Evolutionary conservation across 78 protist genomes (phyloP).

Genomic region (Dictyostelium citrinum): DNA sequence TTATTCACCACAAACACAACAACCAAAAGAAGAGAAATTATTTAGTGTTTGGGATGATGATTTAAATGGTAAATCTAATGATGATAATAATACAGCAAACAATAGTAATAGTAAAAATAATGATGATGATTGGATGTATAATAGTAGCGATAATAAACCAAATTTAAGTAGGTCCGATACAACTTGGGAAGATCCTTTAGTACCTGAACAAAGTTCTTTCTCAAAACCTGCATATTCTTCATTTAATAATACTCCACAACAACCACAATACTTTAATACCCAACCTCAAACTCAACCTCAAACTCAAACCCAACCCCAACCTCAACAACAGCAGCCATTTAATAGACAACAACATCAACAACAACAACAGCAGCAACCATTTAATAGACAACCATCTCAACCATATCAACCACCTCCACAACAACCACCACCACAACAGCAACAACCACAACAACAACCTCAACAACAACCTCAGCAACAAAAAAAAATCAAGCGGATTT

Average conservation of each 20-base stretch:
- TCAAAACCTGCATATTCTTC: background rate
- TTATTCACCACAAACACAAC: background rate
- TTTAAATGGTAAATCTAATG: background rate
- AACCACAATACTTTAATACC: background rate
- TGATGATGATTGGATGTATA: conserved; percentile 76
- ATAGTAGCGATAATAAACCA: background rate
- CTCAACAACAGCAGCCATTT: background rate
- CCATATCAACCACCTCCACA: background rate
- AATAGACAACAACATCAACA: background rate
- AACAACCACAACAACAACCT: background rate
- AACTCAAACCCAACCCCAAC: conserved; percentile 32
- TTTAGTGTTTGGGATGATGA: conserved; percentile 78
- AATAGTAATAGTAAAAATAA: background rate
- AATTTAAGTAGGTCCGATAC: background rate
- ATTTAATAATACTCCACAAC: conserved; percentile 28
- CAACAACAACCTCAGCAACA: conserved; percentile 1
- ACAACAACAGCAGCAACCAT: background rate
- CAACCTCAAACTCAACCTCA: conserved; percentile 29
- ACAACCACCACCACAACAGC: background rate
- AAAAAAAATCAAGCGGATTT: conserved; percentile 36
- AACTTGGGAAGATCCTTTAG: conserved; percentile 19
- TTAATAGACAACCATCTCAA: background rate
- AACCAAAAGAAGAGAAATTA: conserved; percentile 13
- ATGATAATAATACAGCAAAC: background rate
- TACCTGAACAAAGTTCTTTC: background rate